Evolutionary conservation across 2,329 filamentous ascomycete genomes (phyloP).

Genomic region (Trichoderma sp.): DNA sequence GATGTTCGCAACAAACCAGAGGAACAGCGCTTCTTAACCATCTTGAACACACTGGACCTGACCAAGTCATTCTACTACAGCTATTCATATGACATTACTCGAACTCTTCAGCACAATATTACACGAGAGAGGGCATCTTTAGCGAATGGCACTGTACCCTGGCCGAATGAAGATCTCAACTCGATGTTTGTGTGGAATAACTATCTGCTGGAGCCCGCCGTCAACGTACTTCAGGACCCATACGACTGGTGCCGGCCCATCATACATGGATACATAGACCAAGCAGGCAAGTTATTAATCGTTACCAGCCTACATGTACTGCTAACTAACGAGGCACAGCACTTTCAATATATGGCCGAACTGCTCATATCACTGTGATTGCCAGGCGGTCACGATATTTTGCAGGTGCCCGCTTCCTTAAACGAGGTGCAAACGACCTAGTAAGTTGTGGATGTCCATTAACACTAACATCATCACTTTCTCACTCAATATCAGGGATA

Average conservation of each 20-base stretch:
- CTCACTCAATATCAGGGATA: slow-evolving; percentile 61
- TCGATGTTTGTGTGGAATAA: slow-evolving; percentile 99
- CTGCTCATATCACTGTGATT: slow-evolving; percentile 90
- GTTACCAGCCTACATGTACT: neutral
- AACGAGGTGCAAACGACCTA: slow-evolving; percentile 89
- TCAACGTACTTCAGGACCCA: slow-evolving; percentile 67
- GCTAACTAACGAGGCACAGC: slow-evolving; percentile 38
- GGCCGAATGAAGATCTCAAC: slow-evolving; percentile 68
- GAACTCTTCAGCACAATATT: slow-evolving; percentile 89
- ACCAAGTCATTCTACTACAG: slow-evolving; percentile 96
- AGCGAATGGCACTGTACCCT: slow-evolving; percentile 59
- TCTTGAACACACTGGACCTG: slow-evolving; percentile 87
- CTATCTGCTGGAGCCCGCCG: slow-evolving; percentile 77
- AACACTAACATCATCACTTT: neutral
- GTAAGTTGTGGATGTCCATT: slow-evolving; percentile 31
- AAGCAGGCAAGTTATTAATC: slow-evolving; percentile 55
- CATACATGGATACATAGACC: slow-evolving; percentile 94
- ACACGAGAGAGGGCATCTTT: slow-evolving; percentile 72
- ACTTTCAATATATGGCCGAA: slow-evolving; percentile 80
- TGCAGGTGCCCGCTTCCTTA: slow-evolving; percentile 89
- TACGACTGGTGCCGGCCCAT: slow-evolving; percentile 97
- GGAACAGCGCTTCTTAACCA: slow-evolving; percentile 83
- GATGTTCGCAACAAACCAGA: slow-evolving; percentile 74
- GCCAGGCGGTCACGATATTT: slow-evolving; percentile 90
- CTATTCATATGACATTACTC: slow-evolving; percentile 95